Conservation (phyloP, 1,284 basidiomycete species). For the Ustilago tritici region DNA sequence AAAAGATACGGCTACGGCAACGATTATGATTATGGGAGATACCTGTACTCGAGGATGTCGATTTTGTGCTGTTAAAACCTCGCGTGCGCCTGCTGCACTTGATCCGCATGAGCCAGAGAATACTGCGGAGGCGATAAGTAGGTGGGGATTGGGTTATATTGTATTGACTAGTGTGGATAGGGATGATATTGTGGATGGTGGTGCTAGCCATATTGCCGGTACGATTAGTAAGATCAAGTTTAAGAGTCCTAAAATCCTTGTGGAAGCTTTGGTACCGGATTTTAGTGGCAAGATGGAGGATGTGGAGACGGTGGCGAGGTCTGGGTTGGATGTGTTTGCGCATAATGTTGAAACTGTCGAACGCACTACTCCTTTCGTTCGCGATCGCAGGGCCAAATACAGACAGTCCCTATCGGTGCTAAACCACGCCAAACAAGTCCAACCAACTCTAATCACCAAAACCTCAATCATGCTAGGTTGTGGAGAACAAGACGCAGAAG, state of each 20-base stretch:
- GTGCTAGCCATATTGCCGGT: constrained; percentile 91
- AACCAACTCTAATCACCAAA: constrained; percentile 90
- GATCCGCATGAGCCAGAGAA: constrained; percentile 98
- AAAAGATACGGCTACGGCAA: constrained; percentile 82
- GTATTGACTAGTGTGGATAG: constrained; percentile 96
- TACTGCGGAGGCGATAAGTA: constrained; percentile 96
- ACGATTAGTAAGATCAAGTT: constrained; percentile 92
- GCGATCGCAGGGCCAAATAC: constrained; percentile 93
- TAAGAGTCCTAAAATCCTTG: constrained; percentile 94
- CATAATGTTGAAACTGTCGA: constrained; percentile 98
- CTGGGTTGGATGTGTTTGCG: constrained; percentile 96
- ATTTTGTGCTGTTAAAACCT: constrained; percentile 98
- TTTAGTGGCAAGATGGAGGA: constrained; percentile 83
- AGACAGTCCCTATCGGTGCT: constrained; percentile 88
- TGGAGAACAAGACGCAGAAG: constrained; percentile 87
- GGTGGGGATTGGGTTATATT: constrained; percentile 98
- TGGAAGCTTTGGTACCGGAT: constrained; percentile 96
- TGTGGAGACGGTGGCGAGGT: constrained; percentile 85
- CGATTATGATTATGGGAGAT: constrained; percentile 99
- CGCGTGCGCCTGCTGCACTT: constrained; percentile 84
- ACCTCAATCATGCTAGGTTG: constrained; percentile 99
- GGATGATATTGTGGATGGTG: constrained; percentile 93
- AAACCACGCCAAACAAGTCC: constrained; percentile 74
- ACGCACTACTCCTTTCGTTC: constrained; percentile 90
- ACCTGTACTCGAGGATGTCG: constrained; percentile 97